These are phyloP conservation scores for Euptelea pleiosperma DNA, from an alignment of 164 flowering plant species.

Conservation along the genomic window DNA sequence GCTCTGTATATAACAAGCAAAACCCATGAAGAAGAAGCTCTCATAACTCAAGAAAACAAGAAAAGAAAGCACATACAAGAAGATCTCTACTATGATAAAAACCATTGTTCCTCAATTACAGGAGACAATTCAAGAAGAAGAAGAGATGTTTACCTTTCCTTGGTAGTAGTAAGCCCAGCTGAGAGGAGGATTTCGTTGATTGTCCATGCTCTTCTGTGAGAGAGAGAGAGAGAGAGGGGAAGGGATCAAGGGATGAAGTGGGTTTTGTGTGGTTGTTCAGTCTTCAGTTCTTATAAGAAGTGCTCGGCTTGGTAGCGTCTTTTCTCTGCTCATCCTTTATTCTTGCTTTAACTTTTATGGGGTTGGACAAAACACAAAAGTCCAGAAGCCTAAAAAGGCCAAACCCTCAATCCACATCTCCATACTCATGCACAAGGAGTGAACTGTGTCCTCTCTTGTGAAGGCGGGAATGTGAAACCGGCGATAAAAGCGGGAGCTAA, in stretches of 20 bases:
- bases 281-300: constrained; percentile 10
- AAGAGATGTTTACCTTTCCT: constrained; percentile 51
- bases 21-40: background rate
- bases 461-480: constrained; percentile 13
- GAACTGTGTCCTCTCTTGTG: background rate
- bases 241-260: background rate
- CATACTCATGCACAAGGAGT: background rate
- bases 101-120: constrained; percentile 2
- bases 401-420: constrained; percentile 3
- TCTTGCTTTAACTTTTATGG: constrained; percentile 5
- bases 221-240: background rate
- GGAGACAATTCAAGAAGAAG: background rate
- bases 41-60: background rate
- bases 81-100: no score
- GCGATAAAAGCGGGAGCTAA: constrained; percentile 6
- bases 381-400: constrained; percentile 18
- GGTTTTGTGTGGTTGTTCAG: background rate
- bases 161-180: constrained; percentile 55
- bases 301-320: background rate
- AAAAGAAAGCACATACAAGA: no score
- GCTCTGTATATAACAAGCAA: constrained; percentile 34
- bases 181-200: constrained; percentile 41
- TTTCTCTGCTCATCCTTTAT: background rate
- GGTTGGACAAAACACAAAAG: constrained; percentile 20
- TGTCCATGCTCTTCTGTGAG: constrained; percentile 37